A percentile compares a stretch with the other conserved stretches of the same genome.
These are phyloP conservation scores for Borovskyia barvae DNA, from an alignment of 208 protist genomes.

Conservation along the genomic window DNA sequence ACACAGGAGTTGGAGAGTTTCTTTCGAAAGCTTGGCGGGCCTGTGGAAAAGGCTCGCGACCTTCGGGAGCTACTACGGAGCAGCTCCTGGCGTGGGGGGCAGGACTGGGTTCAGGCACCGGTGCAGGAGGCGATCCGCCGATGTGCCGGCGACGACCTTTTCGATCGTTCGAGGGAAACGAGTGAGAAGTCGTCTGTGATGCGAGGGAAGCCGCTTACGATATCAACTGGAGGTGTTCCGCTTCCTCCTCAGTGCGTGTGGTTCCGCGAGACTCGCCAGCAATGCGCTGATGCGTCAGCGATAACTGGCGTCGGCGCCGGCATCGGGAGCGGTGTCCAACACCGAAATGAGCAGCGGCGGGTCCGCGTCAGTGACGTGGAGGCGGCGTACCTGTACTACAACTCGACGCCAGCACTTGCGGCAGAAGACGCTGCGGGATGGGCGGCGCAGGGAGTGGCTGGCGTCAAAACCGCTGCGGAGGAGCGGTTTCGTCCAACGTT, in stretches of 20 bases:
- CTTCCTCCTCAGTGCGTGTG: neutral
- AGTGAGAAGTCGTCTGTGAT: no score
- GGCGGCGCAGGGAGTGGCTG: neutral
- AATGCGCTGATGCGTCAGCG: conserved; percentile 2
- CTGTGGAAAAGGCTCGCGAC: no score
- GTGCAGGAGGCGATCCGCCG: no score
- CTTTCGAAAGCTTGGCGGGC: no score
- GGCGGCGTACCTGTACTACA: conserved; percentile 3
- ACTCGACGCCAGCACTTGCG: conserved; percentile 2
- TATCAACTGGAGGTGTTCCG: no score
- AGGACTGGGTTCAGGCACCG: no score
- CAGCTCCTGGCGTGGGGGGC: no score
- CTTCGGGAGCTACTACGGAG: no score
- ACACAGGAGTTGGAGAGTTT: no score
- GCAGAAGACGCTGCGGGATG: neutral
- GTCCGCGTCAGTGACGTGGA: neutral
- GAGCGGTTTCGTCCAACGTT: conserved; percentile 2
- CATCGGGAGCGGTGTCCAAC: neutral
- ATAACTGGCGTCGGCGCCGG: neutral
- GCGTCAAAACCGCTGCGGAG: neutral
- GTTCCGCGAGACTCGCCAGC: neutral
- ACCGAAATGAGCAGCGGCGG: neutral
- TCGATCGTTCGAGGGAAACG: no score
- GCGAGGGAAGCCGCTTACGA: no score
- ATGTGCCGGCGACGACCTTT: no score